A percentile compares a stretch with the other conserved stretches of the same genome.
These are phyloP conservation scores for Pseudozyma sp. DNA, from an alignment of 1,284 basidiomycete genomes.

Conservation along the genomic window DNA sequence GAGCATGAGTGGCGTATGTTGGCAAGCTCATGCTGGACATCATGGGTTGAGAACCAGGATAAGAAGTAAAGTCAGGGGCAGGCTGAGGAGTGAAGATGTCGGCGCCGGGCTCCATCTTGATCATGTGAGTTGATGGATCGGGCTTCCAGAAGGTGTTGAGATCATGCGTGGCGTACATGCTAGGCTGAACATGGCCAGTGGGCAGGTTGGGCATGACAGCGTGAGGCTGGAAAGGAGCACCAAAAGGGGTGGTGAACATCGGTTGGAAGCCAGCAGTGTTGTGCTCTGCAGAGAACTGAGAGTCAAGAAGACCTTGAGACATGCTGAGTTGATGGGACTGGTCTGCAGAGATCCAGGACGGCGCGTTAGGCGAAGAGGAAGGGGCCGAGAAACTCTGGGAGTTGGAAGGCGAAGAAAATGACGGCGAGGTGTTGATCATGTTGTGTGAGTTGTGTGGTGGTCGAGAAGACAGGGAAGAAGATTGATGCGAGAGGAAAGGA, in stretches of 20 bases:
- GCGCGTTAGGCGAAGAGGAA: constrained; percentile 29
- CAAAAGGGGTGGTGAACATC: constrained; percentile 16
- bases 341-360: constrained; percentile 18
- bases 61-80: constrained; percentile 13
- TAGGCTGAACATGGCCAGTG: constrained; percentile 19
- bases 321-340: constrained; percentile 16
- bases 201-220: background rate
- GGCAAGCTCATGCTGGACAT: constrained; percentile 39
- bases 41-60: constrained; percentile 33
- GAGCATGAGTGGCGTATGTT: constrained; percentile 24
- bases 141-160: constrained; percentile 35
- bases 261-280: constrained; percentile 23
- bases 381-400: constrained; percentile 19
- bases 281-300: constrained; percentile 24
- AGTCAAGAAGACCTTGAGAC: constrained; percentile 14
- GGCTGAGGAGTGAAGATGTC: constrained; percentile 26
- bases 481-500: background rate
- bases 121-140: constrained; percentile 15
- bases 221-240: constrained; percentile 15
- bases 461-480: background rate
- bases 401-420: constrained; percentile 21
- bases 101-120: constrained; percentile 35
- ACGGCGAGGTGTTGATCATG: constrained; percentile 35
- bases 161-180: constrained; percentile 28
- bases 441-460: constrained; percentile 4